These are phyloP conservation scores for Tetrahymena elliotti DNA, from an alignment of 73 alveolate species.

Conservation along the genomic window DNA sequence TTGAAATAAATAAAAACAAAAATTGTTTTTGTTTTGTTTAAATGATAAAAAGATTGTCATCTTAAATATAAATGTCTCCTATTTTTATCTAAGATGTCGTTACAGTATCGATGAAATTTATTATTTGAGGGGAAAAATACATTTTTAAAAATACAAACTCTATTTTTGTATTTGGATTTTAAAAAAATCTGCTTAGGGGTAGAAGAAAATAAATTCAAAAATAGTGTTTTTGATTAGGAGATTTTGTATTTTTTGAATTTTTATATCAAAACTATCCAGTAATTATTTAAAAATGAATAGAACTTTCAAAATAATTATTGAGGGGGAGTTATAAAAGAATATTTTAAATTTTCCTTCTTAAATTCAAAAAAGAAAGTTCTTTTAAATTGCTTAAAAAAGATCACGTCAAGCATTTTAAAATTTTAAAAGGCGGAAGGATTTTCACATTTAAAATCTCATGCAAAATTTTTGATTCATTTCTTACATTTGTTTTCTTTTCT, in stretches of 20 bases:
- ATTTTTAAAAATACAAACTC: no score
- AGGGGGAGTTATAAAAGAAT: not conserved
- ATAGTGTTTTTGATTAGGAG: not conserved
- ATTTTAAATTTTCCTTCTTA: not conserved
- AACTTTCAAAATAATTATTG: not conserved
- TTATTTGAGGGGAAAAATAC: not conserved
- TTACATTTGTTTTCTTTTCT: not conserved
- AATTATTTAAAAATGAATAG: not conserved
- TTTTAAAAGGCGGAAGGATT: no score
- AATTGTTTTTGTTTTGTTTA: no score
- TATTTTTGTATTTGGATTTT: not conserved
- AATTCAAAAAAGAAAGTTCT: not conserved
- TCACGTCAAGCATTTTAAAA: not conserved
- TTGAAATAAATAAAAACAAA: not conserved
- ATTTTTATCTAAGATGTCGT: not conserved
- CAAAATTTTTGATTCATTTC: not conserved
- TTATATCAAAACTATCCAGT: not conserved
- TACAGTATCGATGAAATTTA: not conserved
- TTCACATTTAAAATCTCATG: no score
- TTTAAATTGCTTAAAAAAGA: not conserved
- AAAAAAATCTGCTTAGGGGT: not conserved
- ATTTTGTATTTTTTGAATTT: not conserved
- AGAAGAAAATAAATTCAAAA: not conserved
- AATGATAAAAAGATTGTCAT: not conserved
- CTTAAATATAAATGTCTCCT: not conserved